Conservation (phyloP, 73 alveolate species). For the Symbiodinium natans region DNA sequence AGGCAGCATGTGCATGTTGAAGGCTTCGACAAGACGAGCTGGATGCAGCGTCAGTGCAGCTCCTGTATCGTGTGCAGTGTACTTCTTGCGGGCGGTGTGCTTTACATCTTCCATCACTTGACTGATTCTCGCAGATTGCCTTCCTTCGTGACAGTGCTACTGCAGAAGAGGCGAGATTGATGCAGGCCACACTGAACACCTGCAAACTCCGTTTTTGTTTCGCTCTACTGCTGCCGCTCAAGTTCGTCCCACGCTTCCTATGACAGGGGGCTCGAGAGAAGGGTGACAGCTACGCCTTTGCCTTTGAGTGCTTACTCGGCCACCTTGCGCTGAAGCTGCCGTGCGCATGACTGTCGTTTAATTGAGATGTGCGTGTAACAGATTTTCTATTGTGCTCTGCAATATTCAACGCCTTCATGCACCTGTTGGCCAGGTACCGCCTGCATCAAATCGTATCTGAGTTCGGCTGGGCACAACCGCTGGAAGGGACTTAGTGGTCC, state of each 20-base stretch:
- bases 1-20: no score
- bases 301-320: constrained; percentile 80
- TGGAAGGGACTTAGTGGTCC: constrained; percentile 50
- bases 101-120: no score
- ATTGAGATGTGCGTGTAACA: background rate
- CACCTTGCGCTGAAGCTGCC: constrained; percentile 60
- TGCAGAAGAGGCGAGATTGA: constrained; percentile 65
- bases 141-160: constrained; percentile 63
- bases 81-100: background rate
- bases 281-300: constrained; percentile 70
- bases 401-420: background rate
- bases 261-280: constrained; percentile 80
- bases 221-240: background rate
- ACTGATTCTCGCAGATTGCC: constrained; percentile 1
- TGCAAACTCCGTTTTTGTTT: no score
- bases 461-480: constrained; percentile 78
- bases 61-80: background rate
- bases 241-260: background rate
- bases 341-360: constrained; percentile 10
- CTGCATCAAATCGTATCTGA: constrained; percentile 74
- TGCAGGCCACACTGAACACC: constrained; percentile 26
- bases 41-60: constrained; percentile 53
- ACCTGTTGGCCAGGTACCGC: constrained; percentile 30
- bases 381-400: background rate
- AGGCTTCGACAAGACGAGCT: constrained; percentile 75